Evolutionary conservation across 805 yeast genomes (phyloP).

Genomic region (Monosporozyma servazzii): DNA sequence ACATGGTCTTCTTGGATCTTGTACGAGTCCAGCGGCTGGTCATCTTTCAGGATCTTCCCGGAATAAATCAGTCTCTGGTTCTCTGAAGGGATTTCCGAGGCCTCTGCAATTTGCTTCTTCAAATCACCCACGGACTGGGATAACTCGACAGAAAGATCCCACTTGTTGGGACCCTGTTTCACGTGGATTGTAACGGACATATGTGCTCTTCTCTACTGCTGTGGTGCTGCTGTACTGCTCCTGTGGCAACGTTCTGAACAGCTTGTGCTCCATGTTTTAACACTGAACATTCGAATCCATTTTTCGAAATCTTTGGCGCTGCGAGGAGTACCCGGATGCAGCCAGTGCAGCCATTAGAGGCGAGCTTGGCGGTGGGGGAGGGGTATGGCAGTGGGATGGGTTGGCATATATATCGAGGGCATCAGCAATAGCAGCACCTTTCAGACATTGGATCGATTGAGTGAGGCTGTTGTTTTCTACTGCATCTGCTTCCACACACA

Average conservation of each 20-base stretch:
- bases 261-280: neutral
- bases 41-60: slow-evolving; percentile 86
- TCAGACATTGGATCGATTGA: too few relatives aligned
- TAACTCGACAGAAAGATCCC: slow-evolving; percentile 49
- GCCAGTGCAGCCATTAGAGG: too few relatives aligned
- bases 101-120: slow-evolving; percentile 53
- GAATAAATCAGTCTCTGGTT: slow-evolving; percentile 86
- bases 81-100: slow-evolving; percentile 59
- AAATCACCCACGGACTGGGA: slow-evolving; percentile 54
- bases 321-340: too few relatives aligned
- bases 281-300: too few relatives aligned
- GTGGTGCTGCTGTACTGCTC: neutral
- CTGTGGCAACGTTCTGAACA: too few relatives aligned
- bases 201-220: neutral
- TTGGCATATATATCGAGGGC: too few relatives aligned
- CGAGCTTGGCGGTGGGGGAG: too few relatives aligned
- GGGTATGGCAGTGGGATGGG: too few relatives aligned
- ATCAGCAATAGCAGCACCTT: too few relatives aligned
- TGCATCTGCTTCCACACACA: too few relatives aligned
- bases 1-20: slow-evolving; percentile 82
- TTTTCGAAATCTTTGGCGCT: too few relatives aligned
- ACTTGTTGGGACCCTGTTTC: slow-evolving; percentile 67
- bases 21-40: slow-evolving; percentile 62
- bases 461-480: too few relatives aligned
- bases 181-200: slow-evolving; percentile 26